Conservation (phyloP, 495 filamentous ascomycete genomes). For the Tuber calosporum region DNA sequence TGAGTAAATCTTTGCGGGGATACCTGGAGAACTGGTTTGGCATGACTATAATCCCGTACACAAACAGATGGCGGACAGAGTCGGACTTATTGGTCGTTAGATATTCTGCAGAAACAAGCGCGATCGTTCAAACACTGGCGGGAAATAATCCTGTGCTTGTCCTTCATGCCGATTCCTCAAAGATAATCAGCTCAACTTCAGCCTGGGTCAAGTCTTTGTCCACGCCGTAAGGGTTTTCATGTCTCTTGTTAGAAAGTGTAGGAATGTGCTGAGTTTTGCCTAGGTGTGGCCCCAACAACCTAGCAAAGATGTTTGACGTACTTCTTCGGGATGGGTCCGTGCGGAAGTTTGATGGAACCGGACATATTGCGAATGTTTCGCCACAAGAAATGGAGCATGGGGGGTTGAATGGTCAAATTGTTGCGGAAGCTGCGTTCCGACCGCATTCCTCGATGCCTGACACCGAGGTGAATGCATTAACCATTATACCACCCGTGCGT, state of each 20-base stretch:
- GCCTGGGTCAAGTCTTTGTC: not conserved
- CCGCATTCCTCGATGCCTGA: not conserved
- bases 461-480: not conserved
- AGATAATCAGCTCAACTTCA: not conserved
- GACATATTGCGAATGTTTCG: not conserved
- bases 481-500: not conserved
- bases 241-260: not conserved
- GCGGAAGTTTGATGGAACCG: not conserved
- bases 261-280: not conserved
- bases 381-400: not conserved
- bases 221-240: not conserved
- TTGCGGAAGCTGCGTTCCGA: not conserved
- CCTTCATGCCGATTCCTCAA: not conserved
- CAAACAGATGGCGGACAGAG: not conserved
- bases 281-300: not conserved
- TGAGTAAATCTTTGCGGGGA: not conserved
- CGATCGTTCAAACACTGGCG: not conserved
- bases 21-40: not conserved
- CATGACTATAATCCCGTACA: not conserved
- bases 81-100: not conserved
- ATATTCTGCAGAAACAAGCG: not conserved
- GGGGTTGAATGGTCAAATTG: not conserved
- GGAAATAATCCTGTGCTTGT: not conserved
- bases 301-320: not conserved
- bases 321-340: not conserved